Evolutionary conservation across 2,329 filamentous ascomycete species (phyloP).

Genomic region (Tolypocladium inflatum): DNA sequence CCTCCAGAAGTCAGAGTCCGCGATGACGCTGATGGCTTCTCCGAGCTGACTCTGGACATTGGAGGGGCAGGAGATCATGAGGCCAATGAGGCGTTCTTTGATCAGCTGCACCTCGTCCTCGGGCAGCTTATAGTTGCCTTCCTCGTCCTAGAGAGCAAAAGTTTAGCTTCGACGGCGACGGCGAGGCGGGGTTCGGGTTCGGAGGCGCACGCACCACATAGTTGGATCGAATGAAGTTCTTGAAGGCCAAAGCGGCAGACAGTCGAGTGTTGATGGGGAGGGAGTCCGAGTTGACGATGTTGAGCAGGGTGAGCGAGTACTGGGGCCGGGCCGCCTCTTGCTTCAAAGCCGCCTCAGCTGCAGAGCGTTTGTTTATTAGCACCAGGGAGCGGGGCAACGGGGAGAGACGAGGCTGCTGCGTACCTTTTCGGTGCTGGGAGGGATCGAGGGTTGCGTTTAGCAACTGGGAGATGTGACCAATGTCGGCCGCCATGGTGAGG

Average conservation of each 20-base stretch:
- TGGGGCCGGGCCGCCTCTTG: slow-evolving; percentile 72
- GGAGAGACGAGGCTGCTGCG: slow-evolving; percentile 12
- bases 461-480: slow-evolving; percentile 63
- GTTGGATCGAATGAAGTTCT: slow-evolving; percentile 92
- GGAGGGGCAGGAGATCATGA: slow-evolving; percentile 89
- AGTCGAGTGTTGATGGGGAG: slow-evolving; percentile 73
- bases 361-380: slow-evolving; percentile 24
- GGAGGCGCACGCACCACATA: slow-evolving; percentile 59
- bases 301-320: slow-evolving; percentile 81
- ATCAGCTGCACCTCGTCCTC: slow-evolving; percentile 77
- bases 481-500: slow-evolving; percentile 45
- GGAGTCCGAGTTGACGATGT: slow-evolving; percentile 72
- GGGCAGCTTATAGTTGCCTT: slow-evolving; percentile 85
- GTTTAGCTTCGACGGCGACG: slow-evolving; percentile 7
- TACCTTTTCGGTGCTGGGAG: slow-evolving; percentile 81
- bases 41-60: slow-evolving; percentile 89
- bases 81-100: slow-evolving; percentile 87
- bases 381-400: slow-evolving; percentile 17
- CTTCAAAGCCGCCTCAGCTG: slow-evolving; percentile 76
- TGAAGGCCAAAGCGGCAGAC: slow-evolving; percentile 87
- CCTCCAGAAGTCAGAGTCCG: slow-evolving; percentile 95
- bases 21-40: slow-evolving; percentile 93
- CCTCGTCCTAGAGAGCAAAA: slow-evolving; percentile 56
- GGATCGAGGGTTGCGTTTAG: slow-evolving; percentile 88
- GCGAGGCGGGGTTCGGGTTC: not conserved